Evolutionary conservation across 2,329 filamentous ascomycete genomes (phyloP).

Genomic region (Calonectria montana): DNA sequence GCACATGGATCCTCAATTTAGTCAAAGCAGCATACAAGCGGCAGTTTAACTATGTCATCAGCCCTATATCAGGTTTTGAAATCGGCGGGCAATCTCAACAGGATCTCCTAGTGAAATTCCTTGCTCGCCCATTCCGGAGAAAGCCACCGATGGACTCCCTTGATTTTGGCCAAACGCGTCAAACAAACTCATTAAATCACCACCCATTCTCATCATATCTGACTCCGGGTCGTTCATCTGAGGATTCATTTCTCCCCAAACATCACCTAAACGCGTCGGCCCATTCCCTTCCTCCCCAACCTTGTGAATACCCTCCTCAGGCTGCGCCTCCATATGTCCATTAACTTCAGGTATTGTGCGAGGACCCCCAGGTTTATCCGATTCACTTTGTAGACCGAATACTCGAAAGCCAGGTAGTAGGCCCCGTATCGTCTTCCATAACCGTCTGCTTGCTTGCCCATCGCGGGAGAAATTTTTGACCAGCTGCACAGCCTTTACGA

Average conservation of each 20-base stretch:
- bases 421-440: slow-evolving; percentile 51
- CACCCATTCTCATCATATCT: slow-evolving; percentile 48
- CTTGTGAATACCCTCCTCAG: not conserved
- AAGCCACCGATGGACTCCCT: slow-evolving; percentile 24
- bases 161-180: slow-evolving; percentile 49
- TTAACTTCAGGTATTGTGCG: not conserved
- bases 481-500: slow-evolving; percentile 46
- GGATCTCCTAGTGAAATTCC: slow-evolving; percentile 10
- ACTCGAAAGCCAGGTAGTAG: slow-evolving; percentile 46
- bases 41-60: not conserved
- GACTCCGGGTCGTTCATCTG: slow-evolving; percentile 33
- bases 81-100: slow-evolving; percentile 46
- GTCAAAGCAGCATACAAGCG: not conserved
- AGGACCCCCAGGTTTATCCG: slow-evolving; percentile 10
- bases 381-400: slow-evolving; percentile 37
- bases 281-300: not conserved
- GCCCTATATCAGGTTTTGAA: slow-evolving; percentile 44
- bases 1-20: not conserved
- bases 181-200: slow-evolving; percentile 50
- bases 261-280: slow-evolving; percentile 2
- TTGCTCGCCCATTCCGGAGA: slow-evolving; percentile 27
- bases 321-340: not conserved
- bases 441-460: slow-evolving; percentile 45
- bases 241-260: not conserved
- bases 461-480: slow-evolving; percentile 48